phyloP scores from a whole-genome alignment of 2,329 filamentous ascomycete genomes.

The Arthrobotrys pseudoclavata region DNA sequence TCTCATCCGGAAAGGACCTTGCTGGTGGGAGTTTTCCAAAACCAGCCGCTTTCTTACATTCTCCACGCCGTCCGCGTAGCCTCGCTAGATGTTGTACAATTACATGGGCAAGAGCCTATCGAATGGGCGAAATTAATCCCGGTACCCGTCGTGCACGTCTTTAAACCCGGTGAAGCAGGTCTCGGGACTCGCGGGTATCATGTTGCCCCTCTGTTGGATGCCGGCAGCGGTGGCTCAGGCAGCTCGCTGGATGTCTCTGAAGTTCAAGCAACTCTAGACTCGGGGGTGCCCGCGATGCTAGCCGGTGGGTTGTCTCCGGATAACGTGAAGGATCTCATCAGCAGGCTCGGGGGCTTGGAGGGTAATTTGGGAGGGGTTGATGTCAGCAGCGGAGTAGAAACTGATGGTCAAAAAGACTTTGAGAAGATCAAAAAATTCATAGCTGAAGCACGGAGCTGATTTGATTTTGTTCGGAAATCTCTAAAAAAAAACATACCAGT shows the following conservation, averaged over 20 bases:
- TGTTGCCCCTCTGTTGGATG: slow-evolving; percentile 85
- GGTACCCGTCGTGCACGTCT: slow-evolving; percentile 89
- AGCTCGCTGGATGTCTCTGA: slow-evolving; percentile 79
- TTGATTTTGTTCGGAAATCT: neutral
- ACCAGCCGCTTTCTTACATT: slow-evolving; percentile 87
- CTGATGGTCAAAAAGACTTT: slow-evolving; percentile 82
- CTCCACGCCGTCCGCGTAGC: slow-evolving; percentile 82
- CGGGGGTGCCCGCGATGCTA: slow-evolving; percentile 82
- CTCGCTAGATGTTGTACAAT: slow-evolving; percentile 86
- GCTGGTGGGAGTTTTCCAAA: slow-evolving; percentile 92
- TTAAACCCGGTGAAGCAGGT: slow-evolving; percentile 76
- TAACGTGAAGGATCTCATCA: slow-evolving; percentile 79
- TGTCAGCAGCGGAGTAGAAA: slow-evolving; percentile 94
- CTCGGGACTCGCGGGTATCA: slow-evolving; percentile 76
- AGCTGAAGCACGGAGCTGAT: slow-evolving; percentile 3
- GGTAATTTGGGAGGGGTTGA: slow-evolving; percentile 84
- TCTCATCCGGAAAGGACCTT: slow-evolving; percentile 75
- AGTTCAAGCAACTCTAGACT: slow-evolving; percentile 77
- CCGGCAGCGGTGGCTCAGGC: slow-evolving; percentile 85
- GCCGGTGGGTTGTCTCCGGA: slow-evolving; percentile 86
- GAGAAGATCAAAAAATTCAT: slow-evolving; percentile 86
- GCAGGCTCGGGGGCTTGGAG: slow-evolving; percentile 73
- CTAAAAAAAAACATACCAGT: neutral
- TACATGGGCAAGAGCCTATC: slow-evolving; percentile 90
- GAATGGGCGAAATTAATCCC: slow-evolving; percentile 93